Base-by-base conservation (phyloP, 2,329 filamentous ascomycete genomes). In the Aspergillus sp. region DNA sequence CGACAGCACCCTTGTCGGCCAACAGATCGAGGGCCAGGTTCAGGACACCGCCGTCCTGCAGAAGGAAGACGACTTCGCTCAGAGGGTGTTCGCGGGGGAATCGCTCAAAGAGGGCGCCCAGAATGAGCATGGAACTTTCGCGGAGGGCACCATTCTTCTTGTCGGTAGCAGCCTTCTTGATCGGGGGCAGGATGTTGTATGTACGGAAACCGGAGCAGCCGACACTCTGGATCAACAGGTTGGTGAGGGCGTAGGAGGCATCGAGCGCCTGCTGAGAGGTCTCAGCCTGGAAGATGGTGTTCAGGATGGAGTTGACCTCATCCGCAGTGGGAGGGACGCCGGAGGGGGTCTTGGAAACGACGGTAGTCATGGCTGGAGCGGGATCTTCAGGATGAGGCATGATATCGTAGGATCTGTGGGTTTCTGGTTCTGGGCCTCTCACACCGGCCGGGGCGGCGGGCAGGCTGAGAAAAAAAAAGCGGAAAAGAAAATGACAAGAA, bases 81-180 rank as follows among this genome's bases (percentile, higher is more conserved):
- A 92, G 79, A 56, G 87, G 89, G 73, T 95, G 89, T 66, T 88
- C 85, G 50, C 87, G 82, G 49, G 92, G 91, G 72, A 98, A 90
- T 42, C 90, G 88, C 82, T 99, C 95, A 71, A 98, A 94, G 50
- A 99, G 82, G 57, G 96, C 94, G 59, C 96, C 95, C 23, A 98
- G 84, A 44, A 96, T 89, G 76, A 97, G 96, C 87, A 98, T 96
- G 66, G 93, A 90, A 72, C 92, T 92, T 80, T 99, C 95, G 70
- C 94, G 86, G 69, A 86, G 87, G 41, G 89, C 84, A 15, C 89
- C 90, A 77, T 88, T 93, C 84, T 99, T 99, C 87, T 98, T 99
- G 80, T 98, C 92, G 69, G 83, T 81, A 3, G 94, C 92, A 39
- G 91, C 91, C 83, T 96, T 90, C 72, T 86, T 86, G 70, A 89